A percentile compares a stretch with the other conserved stretches of the same genome.
phyloP scores from a whole-genome alignment of 202 grass and related monocot species.

The Digitaria exilis region DNA sequence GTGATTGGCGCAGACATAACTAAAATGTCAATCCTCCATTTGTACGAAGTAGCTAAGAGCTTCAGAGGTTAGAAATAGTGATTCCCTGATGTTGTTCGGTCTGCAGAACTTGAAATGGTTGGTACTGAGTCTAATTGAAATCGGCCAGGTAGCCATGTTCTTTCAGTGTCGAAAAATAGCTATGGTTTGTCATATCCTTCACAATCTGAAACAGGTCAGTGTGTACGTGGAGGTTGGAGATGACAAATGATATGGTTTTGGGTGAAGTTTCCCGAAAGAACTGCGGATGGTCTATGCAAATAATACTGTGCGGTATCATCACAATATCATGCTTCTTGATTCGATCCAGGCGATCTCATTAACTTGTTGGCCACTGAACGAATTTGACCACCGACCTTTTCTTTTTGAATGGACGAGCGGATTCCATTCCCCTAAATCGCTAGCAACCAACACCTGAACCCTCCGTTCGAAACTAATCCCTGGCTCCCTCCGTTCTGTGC shows the following conservation, averaged over 20 bases:
- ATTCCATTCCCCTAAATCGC: background rate
- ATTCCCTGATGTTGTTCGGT: background rate
- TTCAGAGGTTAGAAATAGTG: background rate
- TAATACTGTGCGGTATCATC: background rate
- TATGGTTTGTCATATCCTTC: background rate
- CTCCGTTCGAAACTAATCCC: no score
- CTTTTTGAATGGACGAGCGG: background rate
- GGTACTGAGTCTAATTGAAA: background rate
- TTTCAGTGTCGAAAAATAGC: background rate
- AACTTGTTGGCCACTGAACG: background rate
- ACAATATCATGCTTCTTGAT: no score
- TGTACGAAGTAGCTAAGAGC: background rate
- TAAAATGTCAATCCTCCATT: background rate
- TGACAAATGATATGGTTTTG: background rate
- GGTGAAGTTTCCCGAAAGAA: background rate
- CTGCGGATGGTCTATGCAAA: background rate
- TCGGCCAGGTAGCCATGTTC: background rate
- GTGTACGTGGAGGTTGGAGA: background rate
- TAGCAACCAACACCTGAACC: no score
- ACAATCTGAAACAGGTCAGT: background rate
- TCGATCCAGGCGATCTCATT: background rate
- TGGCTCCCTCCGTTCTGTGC: no score
- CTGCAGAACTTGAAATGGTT: background rate
- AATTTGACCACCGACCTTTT: background rate
- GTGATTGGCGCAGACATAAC: background rate